Conservation (phyloP, 1,284 basidiomycete genomes). For the Mycosarcoma mackinlayi region DNA sequence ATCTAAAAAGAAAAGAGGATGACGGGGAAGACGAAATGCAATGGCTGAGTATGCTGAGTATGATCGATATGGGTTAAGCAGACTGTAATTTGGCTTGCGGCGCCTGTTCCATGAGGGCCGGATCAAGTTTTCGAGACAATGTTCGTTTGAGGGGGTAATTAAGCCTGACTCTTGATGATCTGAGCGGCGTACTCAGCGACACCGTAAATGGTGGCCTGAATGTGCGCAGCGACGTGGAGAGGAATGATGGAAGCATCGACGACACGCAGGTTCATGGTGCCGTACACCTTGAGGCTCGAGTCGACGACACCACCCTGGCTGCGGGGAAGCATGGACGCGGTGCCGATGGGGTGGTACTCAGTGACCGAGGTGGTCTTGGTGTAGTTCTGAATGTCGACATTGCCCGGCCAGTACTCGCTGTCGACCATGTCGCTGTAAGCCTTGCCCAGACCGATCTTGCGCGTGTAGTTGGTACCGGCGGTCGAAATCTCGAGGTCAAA, state of each 20-base stretch:
- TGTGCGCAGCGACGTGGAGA: conserved; percentile 71
- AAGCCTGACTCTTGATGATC: conserved; percentile 55
- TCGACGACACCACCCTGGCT: conserved; percentile 77
- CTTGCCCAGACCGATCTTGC: conserved; percentile 47
- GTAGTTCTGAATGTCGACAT: conserved; percentile 62
- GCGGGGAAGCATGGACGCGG: conserved; percentile 76
- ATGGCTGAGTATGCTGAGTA: no score
- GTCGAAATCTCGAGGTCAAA: conserved; percentile 57
- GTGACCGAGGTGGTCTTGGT: conserved; percentile 62
- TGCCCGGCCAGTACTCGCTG: conserved; percentile 55
- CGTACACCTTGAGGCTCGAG: conserved; percentile 75
- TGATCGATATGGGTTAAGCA: no score
- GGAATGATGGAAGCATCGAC: conserved; percentile 68
- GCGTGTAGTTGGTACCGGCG: conserved; percentile 59
- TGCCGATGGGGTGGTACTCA: conserved; percentile 72
- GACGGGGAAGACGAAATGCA: no score
- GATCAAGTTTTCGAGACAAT: not conserved
- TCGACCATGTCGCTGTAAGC: conserved; percentile 50
- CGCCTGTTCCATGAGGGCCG: no score
- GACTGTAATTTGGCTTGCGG: no score
- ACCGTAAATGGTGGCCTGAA: conserved; percentile 69
- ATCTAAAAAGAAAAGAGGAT: no score
- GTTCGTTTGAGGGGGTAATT: not conserved
- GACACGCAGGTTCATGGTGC: conserved; percentile 74
- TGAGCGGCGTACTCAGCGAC: conserved; percentile 69